Conservation (phyloP, 257 asterid species). For the Capsicum pubescens region DNA sequence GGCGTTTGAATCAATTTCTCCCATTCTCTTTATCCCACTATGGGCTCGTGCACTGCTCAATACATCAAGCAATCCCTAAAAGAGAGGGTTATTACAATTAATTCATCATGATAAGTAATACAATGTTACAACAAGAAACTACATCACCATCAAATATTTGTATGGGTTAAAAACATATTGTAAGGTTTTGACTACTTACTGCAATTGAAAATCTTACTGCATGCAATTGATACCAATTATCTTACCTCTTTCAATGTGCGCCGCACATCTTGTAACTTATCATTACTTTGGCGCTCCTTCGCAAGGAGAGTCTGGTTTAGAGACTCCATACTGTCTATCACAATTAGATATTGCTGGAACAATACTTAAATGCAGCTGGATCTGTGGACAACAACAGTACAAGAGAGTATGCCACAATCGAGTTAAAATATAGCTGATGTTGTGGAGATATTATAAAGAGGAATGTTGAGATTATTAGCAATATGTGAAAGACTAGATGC, state of each 20-base stretch:
- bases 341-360: neutral
- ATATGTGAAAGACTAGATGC: slow-evolving; percentile 39
- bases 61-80: slow-evolving; percentile 60
- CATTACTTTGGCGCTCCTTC: slow-evolving; percentile 45
- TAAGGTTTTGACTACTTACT: neutral
- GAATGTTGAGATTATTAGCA: slow-evolving; percentile 33
- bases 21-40: slow-evolving; percentile 79
- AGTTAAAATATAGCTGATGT: slow-evolving; percentile 46
- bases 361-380: slow-evolving; percentile 29
- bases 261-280: slow-evolving; percentile 48
- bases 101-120: neutral
- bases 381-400: slow-evolving; percentile 28
- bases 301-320: slow-evolving; percentile 36
- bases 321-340: slow-evolving; percentile 36
- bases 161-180: neutral
- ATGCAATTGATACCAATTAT: neutral
- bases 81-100: neutral
- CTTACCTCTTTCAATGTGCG: slow-evolving; percentile 37
- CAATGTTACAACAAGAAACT: neutral
- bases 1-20: slow-evolving; percentile 65
- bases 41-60: slow-evolving; percentile 49
- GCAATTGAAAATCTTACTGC: slow-evolving; percentile 4
- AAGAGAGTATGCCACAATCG: slow-evolving; percentile 36
- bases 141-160: neutral
- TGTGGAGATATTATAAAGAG: slow-evolving; percentile 40